Evolutionary conservation across 2,329 filamentous ascomycete genomes (phyloP), one percentile per base, ranked within the genome.

Genomic region (Cladosporium sp.): DNA sequence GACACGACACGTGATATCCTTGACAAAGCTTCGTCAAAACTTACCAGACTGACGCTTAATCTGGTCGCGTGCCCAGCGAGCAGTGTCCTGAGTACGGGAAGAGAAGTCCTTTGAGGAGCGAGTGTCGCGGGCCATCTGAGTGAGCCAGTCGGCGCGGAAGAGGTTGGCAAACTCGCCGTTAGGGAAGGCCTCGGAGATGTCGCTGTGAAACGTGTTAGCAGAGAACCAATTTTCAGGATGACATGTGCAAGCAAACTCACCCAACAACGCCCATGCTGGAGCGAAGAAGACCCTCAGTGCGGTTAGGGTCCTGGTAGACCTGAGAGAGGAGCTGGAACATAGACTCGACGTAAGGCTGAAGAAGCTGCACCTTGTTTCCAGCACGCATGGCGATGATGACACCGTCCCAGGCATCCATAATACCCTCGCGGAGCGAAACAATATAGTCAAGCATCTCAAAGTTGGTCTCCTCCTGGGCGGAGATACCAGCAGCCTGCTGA

Each of bases 351-450:
- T 88, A 95, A 54, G 83, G 87, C 62, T 85, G 80, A 24, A 96
- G 79, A 37, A 82, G 73, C 68, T 81, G 74, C 52, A 85, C 86
- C 77, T 92, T 92, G 64, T 76, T 76, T 64, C 85, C 88, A 45
- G 79, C 73, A 77, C 93, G 95, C 86, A 97, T 90, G 47, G 93
- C 90, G 68, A 92, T 84, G 66, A 99, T 90, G 59, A 96, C 93
- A 59, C 93, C 93, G 63, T 91, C 90, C 91, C 95, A 99, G 29
- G 93, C 93, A 77, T 99, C 93, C 86, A 97, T 96, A 60, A 99
- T 97, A 61, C 92, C 93, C 68, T 99, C 95, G 48, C 93, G 86
- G 43, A 99, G 80, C 17, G 91, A 96, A 57, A 95, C 83, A 61
- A 99, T 86, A 68, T 99, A 99, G 71, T 97, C 92, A 51, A 91